These are phyloP conservation scores for Primulina eburnea DNA, from an alignment of 257 asterid genomes.

Conservation along the genomic window DNA sequence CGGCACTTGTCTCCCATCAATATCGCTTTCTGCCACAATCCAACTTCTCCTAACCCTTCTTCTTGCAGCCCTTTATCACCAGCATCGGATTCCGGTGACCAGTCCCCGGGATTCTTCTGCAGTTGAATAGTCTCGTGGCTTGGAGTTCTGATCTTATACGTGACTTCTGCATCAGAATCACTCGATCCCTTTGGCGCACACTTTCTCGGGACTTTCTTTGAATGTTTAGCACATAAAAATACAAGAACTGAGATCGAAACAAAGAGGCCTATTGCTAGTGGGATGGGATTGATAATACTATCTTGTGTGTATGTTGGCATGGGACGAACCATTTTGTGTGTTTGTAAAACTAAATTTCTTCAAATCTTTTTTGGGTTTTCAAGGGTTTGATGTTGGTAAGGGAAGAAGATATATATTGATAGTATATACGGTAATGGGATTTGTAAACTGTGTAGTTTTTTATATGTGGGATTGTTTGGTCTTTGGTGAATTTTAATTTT, in stretches of 20 bases:
- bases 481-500: not conserved
- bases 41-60: slow-evolving; percentile 20
- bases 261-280: slow-evolving; percentile 60
- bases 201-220: slow-evolving; percentile 28
- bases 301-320: slow-evolving; percentile 24
- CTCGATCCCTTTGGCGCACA: not conserved
- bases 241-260: slow-evolving; percentile 49
- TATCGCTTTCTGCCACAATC: too few species aligned
- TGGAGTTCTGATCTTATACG: slow-evolving; percentile 32
- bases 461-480: slow-evolving; percentile 14
- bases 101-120: slow-evolving; percentile 2
- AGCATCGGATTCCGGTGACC: slow-evolving; percentile 17
- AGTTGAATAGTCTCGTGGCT: slow-evolving; percentile 32
- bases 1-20: too few species aligned
- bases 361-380: not conserved
- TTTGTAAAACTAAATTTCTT: not conserved
- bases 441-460: slow-evolving; percentile 21
- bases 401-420: not conserved
- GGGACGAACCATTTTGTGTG: slow-evolving; percentile 51
- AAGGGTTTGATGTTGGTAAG: slow-evolving; percentile 7
- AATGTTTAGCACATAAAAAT: slow-evolving; percentile 62
- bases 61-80: slow-evolving; percentile 9
- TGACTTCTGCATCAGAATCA: slow-evolving; percentile 24
- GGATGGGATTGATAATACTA: slow-evolving; percentile 24
- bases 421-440: not conserved